Base-by-base conservation (phyloP, 495 filamentous ascomycete genomes). In the Cetradonia linearis region DNA sequence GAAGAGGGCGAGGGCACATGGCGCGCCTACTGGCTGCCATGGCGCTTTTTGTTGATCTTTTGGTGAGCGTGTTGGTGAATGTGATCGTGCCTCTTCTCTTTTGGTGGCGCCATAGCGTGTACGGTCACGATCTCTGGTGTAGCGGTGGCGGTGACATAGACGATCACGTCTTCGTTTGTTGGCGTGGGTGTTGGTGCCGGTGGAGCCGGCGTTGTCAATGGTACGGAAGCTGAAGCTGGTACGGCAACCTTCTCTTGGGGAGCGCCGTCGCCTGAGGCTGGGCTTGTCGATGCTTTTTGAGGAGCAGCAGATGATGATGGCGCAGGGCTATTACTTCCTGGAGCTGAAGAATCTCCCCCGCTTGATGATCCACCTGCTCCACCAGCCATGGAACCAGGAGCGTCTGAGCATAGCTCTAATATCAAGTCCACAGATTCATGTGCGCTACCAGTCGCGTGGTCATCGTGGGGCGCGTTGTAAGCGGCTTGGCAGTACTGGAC, bases 1-100 rank as follows among this genome's bases (percentile, higher is more conserved):
- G 8, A 37, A 50, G 47, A 59, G n/a, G 31, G 16, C 13, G 34
- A n/a, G 34, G 31, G 47, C 37, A 28, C 25, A 42, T 14, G 9
- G 20, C 6, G 9, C 20, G 28, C n/a, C 30, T 44, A 37, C 4
- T 47, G 31, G 20, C n/a, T 44, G 59, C 59, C 59, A 31, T 62
- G 63, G 28, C 63, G 53, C 47, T 56, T 61, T 47, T 65, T 65
- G 63, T 65, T 44, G 59, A 65, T 65, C 34, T 65, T 65, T 37
- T 62, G 58, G 59, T 65, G 63, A 9, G 49, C 48, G 50, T 65
- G 63, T 47, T 65, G 63, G 55, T 65, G 63, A 18, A 62, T n/a
- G 48, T 65, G 63, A 5, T 62, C 63, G 20, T 47, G 46, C 28
- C 60, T 52, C 48, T 62, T 61, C 48, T 65, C 54, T 33, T 42